Conservation (phyloP, 169 alveolate species). For the Plasmodium ovale region DNA sequence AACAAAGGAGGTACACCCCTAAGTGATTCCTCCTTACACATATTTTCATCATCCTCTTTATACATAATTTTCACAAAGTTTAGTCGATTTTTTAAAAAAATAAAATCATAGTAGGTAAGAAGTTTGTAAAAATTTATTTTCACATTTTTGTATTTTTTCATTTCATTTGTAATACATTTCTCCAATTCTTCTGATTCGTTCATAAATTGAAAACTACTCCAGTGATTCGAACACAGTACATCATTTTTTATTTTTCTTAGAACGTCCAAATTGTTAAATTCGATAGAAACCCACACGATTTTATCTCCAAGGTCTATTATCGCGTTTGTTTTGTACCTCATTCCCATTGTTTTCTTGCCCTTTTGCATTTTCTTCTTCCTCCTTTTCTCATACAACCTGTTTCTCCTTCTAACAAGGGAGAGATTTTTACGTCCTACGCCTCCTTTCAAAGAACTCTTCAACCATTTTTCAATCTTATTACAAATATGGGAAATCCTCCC, state of each 20-base stretch:
- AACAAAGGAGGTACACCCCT: background rate
- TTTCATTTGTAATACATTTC: constrained; percentile 32
- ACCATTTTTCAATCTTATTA: background rate
- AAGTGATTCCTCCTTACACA: background rate
- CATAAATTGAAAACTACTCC: constrained; percentile 2
- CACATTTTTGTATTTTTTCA: constrained; percentile 57
- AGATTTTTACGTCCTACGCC: constrained; percentile 21
- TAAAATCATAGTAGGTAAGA: constrained; percentile 43
- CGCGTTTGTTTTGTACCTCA: constrained; percentile 68
- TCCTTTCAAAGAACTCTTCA: background rate
- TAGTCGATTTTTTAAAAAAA: constrained; percentile 52
- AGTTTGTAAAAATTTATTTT: constrained; percentile 36
- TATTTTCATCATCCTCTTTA: background rate
- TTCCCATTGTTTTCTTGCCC: background rate
- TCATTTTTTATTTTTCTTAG: constrained; percentile 23
- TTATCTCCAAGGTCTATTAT: constrained; percentile 55
- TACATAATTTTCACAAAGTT: constrained; percentile 40
- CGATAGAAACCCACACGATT: constrained; percentile 68
- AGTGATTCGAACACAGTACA: background rate
- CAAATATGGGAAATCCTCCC: no score
- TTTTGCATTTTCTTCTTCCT: background rate
- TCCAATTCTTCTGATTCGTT: constrained; percentile 35
- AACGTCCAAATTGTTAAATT: constrained; percentile 44
- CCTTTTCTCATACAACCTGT: constrained; percentile 11
- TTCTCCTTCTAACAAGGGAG: constrained; percentile 12